Base-by-base conservation (phyloP, 2,329 filamentous ascomycete genomes). In the Metarhizium anisopliae region DNA sequence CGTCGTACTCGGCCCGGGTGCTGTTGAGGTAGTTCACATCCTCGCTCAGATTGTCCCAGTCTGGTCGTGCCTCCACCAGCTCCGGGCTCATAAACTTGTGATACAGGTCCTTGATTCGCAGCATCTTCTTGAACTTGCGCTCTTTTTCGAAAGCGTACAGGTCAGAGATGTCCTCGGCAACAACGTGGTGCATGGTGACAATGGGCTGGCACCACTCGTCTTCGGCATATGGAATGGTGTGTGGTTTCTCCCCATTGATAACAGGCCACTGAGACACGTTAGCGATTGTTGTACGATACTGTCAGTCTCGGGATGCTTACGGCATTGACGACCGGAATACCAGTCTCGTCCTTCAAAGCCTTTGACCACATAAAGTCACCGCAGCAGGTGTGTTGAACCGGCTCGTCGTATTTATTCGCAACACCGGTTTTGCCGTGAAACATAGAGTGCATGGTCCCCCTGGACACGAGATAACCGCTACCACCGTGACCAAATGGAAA, bases 191-290 rank as follows among this genome's bases (percentile, higher is more conserved):
- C 78, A 83, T 81, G 5, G 80, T 81, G 2, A 76, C 71, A 49
- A 81, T 70, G 8, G 79, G 77, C 52, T 81, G 76, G 63, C 80
- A 83, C 79, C 80, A 83, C 58, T 79, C 70, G n/a, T 66, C 67
- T 2, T 66, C 59, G 42, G 71, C 70, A 57, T 73, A 81, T 1
- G 74, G 72, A n/a, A 82, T 64, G 1, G 74, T 79, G 51, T 70
- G 67, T 2, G 77, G 78, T 58, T 81, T 81, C 62, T 83, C 78
- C 58, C 77, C 79, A 59, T 82, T 81, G 60, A 81, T 72, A 49
- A 77, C 76, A 1, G 80, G 80, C 71, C 74, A 79, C 68, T 78
- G 59, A 35, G 11, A n/a, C 18, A 29, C 11, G 11, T 54, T 40
- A 54, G 51, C 36, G 20, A 4, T 40, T 7, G 13, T 16, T 40